Evolutionary conservation across 2,329 filamentous ascomycete genomes (phyloP).

Genomic region (Juglanconis sp.): DNA sequence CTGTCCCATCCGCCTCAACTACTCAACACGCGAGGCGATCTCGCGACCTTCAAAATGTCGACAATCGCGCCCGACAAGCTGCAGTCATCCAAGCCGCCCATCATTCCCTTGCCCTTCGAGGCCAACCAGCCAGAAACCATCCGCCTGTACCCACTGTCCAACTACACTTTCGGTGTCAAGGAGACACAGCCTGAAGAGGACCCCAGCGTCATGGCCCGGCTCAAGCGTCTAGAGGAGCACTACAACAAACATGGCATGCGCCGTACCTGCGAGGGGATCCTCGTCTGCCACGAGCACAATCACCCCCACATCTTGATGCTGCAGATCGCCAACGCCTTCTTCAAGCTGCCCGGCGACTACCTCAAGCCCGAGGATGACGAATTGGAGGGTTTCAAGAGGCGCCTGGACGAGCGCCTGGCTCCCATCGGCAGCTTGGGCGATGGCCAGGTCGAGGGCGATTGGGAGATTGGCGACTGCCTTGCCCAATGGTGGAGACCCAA

Average conservation of each 20-base stretch:
- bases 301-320: conserved; percentile 98
- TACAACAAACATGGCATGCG: conserved; percentile 92
- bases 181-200: conserved; percentile 98
- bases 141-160: conserved; percentile 88
- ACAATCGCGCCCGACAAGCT: conserved; percentile 74
- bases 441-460: conserved; percentile 79
- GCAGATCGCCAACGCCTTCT: conserved; percentile 98
- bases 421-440: conserved; percentile 85
- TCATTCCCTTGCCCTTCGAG: conserved; percentile 79
- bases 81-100: conserved; percentile 75
- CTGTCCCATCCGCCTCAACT: too few species aligned
- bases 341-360: conserved; percentile 97
- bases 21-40: background rate
- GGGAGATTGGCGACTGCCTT: conserved; percentile 90
- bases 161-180: conserved; percentile 98
- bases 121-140: conserved; percentile 86
- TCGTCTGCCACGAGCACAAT: conserved; percentile 98
- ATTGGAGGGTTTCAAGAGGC: conserved; percentile 87
- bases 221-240: conserved; percentile 95
- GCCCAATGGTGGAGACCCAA: conserved; percentile 99
- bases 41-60: conserved; percentile 58
- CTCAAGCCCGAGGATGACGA: conserved; percentile 86
- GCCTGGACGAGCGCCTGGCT: conserved; percentile 88
- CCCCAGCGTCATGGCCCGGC: conserved; percentile 85
- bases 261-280: conserved; percentile 91